These are phyloP conservation scores for Pouteria glomerata DNA, from an alignment of 148 eudicot species.

Conservation along the genomic window DNA sequence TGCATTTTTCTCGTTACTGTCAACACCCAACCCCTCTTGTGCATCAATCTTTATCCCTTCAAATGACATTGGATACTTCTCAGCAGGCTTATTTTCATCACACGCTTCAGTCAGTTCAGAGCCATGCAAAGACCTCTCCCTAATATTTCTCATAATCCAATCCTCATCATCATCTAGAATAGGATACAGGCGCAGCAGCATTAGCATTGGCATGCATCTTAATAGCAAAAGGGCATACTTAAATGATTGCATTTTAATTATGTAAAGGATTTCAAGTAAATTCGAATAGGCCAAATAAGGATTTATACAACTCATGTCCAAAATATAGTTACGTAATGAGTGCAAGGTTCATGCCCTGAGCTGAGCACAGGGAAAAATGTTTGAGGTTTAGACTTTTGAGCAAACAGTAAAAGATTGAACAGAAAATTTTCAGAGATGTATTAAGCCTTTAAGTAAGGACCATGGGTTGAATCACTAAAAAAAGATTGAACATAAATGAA, in stretches of 20 bases:
- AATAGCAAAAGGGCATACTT: background rate
- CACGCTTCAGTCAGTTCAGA: conserved; percentile 21
- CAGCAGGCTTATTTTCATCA: conserved; percentile 25
- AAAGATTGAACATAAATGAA: background rate
- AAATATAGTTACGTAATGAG: background rate
- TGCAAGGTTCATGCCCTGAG: background rate
- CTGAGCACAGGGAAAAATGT: background rate
- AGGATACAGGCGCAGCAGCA: background rate
- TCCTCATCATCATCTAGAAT: conserved; percentile 28
- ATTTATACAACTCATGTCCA: background rate
- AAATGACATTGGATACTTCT: conserved; percentile 14
- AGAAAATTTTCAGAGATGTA: background rate
- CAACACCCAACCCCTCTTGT: conserved; percentile 19
- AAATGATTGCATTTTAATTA: background rate
- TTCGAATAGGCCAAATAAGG: background rate
- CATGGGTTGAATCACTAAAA: background rate
- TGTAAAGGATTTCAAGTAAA: background rate
- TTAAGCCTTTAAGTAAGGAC: background rate
- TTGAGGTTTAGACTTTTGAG: background rate
- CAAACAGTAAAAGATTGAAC: background rate
- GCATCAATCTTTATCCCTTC: conserved; percentile 23
- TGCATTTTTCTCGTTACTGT: conserved; percentile 31
- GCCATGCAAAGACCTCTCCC: conserved; percentile 26
- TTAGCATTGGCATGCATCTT: background rate
- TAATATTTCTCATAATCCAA: conserved; percentile 9